These are phyloP conservation scores for Aspergillus ruber DNA, from an alignment of 2,329 filamentous ascomycete genomes.

Conservation along the genomic window DNA sequence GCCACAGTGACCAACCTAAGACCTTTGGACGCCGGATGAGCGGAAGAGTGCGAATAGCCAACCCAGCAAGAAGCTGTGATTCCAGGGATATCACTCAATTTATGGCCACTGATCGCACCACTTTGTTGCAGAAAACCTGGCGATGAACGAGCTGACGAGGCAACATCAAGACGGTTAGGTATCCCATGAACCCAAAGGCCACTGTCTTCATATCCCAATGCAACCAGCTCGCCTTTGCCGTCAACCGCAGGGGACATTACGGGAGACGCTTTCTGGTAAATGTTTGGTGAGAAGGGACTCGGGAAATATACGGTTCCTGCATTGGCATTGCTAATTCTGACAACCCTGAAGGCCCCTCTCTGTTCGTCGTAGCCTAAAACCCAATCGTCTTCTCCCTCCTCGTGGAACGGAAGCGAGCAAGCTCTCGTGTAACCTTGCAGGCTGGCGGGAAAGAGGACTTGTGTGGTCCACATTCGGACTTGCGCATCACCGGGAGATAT, in stretches of 20 bases:
- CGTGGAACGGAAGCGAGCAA: conserved; percentile 52
- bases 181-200: conserved; percentile 75
- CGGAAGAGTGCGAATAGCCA: conserved; percentile 45
- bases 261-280: conserved; percentile 56
- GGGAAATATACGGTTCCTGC: conserved; percentile 76
- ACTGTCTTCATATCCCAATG: conserved; percentile 64
- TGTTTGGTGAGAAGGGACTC: conserved; percentile 48
- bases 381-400: conserved; percentile 61
- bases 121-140: conserved; percentile 46
- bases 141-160: conserved; percentile 17
- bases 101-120: conserved; percentile 61
- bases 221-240: conserved; percentile 64
- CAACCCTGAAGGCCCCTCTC: conserved; percentile 71
- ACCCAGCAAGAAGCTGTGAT: conserved; percentile 69
- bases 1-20: conserved; percentile 62
- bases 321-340: conserved; percentile 66
- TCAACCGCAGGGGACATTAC: conserved; percentile 64
- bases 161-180: conserved; percentile 63
- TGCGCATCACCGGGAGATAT: conserved; percentile 52
- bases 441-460: conserved; percentile 77
- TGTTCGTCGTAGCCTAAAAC: conserved; percentile 71
- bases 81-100: conserved; percentile 59
- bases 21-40: conserved; percentile 36
- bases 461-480: conserved; percentile 75
- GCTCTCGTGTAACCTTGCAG: conserved; percentile 73